Evolutionary conservation across 2,329 filamentous ascomycete species (phyloP), one percentile per base, ranked within the genome.

Genomic region (Ramularia endophylla): DNA sequence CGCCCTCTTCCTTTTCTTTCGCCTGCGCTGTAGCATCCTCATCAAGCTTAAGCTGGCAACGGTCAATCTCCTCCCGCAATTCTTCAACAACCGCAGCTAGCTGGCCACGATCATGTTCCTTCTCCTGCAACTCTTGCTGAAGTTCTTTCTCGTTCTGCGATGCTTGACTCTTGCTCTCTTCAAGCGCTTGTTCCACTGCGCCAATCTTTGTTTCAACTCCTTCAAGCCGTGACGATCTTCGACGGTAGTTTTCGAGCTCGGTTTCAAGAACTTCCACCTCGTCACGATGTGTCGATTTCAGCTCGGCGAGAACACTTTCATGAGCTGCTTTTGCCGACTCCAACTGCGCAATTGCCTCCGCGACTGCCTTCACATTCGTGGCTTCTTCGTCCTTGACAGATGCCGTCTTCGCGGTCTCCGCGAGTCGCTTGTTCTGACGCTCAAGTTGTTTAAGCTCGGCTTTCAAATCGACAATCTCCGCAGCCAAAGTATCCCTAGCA

Each of bases 41-140:
- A 31, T 59, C 55, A 25, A 63, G 52, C 38, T 59, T 53, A 12
- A 52, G 36, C 44, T 63, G 56, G 33, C 56, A 60, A n/a, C 54
- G 47, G 30, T 61, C 56, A 31, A 63, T 63, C 48, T 63, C 60
- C 28, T 55, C 41, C 42, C 53, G 52, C 31, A 63, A 44, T 25
- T 63, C 60, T 16, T 53, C 46, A 18, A 63, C 57, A 3, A 62
- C 57, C 31, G 44, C 41, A 7, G 51, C 56, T 15, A 64, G 44
- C 42, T 58, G 47, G 22, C 56, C 55, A 13, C 52, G 52, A 40
- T 62, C 55, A 19, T 53, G 47, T 8, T 57, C 53, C 40, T 61
- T 58, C 40, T 57, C 47, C 35, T 54, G 44, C 16, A 61, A 43
- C 35, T 52, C 50, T 36, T 57, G 48, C 40, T 54, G 51, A 13